Base-by-base conservation (phyloP, 495 filamentous ascomycete genomes). In the Cudoniella acicularis region DNA sequence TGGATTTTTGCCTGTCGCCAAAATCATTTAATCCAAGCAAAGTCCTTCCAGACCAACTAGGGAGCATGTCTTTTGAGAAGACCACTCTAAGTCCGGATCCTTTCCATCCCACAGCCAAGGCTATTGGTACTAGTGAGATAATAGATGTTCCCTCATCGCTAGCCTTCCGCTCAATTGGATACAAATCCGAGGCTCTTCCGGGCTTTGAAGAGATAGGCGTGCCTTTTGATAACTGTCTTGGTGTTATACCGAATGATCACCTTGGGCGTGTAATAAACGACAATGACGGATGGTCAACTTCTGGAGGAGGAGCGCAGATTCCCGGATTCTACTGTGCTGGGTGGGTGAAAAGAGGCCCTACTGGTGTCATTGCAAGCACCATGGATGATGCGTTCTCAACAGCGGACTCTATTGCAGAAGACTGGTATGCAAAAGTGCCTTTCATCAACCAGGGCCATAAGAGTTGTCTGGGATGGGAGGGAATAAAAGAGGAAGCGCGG, bases 331-430 rank as follows among this genome's bases (percentile, higher is more conserved):
- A 98, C 71, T 93, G 91, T 62, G 90, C 92, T 20, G 94, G 94
- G 2, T 98, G 94, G 94, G 92, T 96, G 20, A 98, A 98, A 73
- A 80, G 90, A 43, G 94, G 94, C 1, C 95, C 94, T 0, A 96
- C 92, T 3, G 94, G 94, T 4, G 93, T 97, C 2, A 98, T 98
- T 70, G 93, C 94, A 10, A 91, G 86, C 24, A 98, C 94, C 0
- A 96, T 98, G 93, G 85, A 87, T 52, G 95, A 98, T 71, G 95
- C 92, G 0, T 97, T 97, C 66, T 80, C 82, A 17, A 96, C 92
- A 1, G 95, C 85, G 0, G 91, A 96, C 69, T 84, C 85, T 1
- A 86, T 98, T 49, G 80, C 79, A 0, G 69, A 78, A 10, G 94
- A 98, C 66, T 90, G 91, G 83, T 59, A 69, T 20, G 59, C 49